Evolutionary conservation across 371 early-diverging fungal species (phyloP), one percentile per base, ranked within the genome.

Genomic region (Funneliformis caledonium): DNA sequence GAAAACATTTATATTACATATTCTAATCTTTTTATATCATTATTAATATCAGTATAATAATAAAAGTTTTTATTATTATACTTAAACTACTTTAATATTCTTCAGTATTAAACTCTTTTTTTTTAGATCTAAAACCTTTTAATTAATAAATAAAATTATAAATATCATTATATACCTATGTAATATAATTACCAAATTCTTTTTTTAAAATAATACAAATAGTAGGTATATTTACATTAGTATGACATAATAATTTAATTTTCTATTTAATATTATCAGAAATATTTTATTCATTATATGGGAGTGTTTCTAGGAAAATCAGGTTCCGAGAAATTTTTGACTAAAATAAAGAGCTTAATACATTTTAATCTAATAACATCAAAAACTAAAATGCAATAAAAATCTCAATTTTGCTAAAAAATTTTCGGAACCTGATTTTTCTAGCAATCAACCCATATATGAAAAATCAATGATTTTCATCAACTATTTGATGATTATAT

Each of bases 401-500:
- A n/a, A n/a, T n/a, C n/a, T n/a, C n/a, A n/a, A n/a, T n/a, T n/a
- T n/a, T n/a, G n/a, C n/a, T n/a, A n/a, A n/a, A n/a, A n/a, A n/a
- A n/a, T n/a, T n/a, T n/a, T n/a, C n/a, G n/a, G n/a, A n/a, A n/a
- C n/a, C n/a, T n/a, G n/a, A n/a, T n/a, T n/a, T n/a, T n/a, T n/a
- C n/a, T n/a, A n/a, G n/a, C n/a, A n/a, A n/a, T n/a, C n/a, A n/a
- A n/a, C n/a, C n/a, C n/a, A n/a, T n/a, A n/a, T n/a, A n/a, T n/a
- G n/a, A n/a, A n/a, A n/a, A n/a, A n/a, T n/a, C n/a, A n/a, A n/a
- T n/a, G n/a, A 60, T 22, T 16, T 60, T 60, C 19, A 19, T 60
- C 61, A 19, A 60, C 65, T 5, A 65, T 22, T 5, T 65, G 33
- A 65, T 65, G 65, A 65, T 65, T 65, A 65, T 65, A 33, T 10